Conservation (phyloP, 805 yeast species). For the Debaryomyces tyrocola region DNA sequence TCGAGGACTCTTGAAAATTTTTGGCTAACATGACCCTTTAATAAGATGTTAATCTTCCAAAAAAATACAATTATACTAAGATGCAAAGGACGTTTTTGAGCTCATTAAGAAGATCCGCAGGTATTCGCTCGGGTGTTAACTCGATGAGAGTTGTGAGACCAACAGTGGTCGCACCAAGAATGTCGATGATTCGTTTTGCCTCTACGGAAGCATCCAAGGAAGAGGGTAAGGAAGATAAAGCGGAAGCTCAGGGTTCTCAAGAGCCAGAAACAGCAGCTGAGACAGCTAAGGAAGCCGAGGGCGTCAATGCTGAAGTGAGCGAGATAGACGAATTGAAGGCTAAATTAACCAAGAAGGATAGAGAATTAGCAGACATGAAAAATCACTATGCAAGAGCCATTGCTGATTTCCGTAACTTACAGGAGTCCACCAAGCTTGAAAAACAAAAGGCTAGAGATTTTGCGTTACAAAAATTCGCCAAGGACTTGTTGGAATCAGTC, state of each 20-base stretch:
- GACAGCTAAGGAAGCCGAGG: constrained; percentile 9
- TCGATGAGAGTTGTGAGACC: constrained; percentile 16
- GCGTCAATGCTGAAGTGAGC: constrained; percentile 11
- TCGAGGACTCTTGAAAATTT: not conserved
- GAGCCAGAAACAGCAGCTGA: constrained; percentile 10
- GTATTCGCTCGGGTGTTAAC: constrained; percentile 10
- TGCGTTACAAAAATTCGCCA: constrained; percentile 90
- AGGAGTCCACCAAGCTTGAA: constrained; percentile 86
- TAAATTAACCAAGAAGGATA: constrained; percentile 60
- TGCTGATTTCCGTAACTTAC: constrained; percentile 91
- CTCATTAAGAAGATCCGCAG: constrained; percentile 17
- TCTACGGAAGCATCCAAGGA: constrained; percentile 15
- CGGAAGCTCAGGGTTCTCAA: constrained; percentile 3
- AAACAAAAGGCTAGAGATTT: constrained; percentile 83
- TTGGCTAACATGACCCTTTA: not conserved
- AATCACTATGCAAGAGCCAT: constrained; percentile 79
- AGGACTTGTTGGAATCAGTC: constrained; percentile 82
- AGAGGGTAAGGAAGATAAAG: constrained; percentile 3
- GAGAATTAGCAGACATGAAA: constrained; percentile 77
- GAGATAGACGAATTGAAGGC: constrained; percentile 42
- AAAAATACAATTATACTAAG: not conserved
- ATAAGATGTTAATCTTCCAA: not conserved
- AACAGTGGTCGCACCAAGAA: constrained; percentile 10
- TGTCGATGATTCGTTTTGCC: constrained; percentile 14
- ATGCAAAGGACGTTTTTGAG: constrained; percentile 29